Evolutionary conservation across 208 protist species (phyloP).

Genomic region (Trypanosoma platydactyli): DNA sequence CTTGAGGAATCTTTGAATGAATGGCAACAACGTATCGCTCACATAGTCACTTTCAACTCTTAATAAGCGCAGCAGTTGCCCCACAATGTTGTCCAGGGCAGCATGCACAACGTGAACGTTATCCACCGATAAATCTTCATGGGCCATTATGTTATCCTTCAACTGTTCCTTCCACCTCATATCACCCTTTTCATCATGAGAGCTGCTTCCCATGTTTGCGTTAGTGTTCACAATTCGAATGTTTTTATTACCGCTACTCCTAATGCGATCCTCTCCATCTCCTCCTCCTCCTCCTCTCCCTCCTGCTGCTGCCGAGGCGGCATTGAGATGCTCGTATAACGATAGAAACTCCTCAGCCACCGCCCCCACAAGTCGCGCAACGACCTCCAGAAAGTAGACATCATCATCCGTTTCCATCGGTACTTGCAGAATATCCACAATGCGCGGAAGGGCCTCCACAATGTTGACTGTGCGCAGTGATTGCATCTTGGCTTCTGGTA

Average conservation of each 20-base stretch:
- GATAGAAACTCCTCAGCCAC: slow-evolving; percentile 65
- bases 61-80: slow-evolving; percentile 37
- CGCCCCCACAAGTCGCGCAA: slow-evolving; percentile 43
- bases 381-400: slow-evolving; percentile 49
- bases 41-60: slow-evolving; percentile 42
- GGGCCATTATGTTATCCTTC: background rate
- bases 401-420: slow-evolving; percentile 47
- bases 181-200: no score
- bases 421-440: slow-evolving; percentile 57
- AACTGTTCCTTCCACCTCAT: no score
- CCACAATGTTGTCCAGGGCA: slow-evolving; percentile 49
- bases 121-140: slow-evolving; percentile 14
- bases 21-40: slow-evolving; percentile 39
- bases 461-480: slow-evolving; percentile 53
- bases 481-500: slow-evolving; percentile 65
- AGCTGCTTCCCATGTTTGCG: background rate
- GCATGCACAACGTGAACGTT: slow-evolving; percentile 31
- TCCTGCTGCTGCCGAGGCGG: background rate
- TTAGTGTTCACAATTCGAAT: background rate
- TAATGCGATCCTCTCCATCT: background rate
- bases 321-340: slow-evolving; percentile 44
- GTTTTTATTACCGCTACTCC: background rate
- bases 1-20: slow-evolving; percentile 68
- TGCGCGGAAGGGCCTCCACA: slow-evolving; percentile 54
- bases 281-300: background rate